Base-by-base conservation (phyloP, 2,329 filamentous ascomycete genomes). In the Aspergillus niger region DNA sequence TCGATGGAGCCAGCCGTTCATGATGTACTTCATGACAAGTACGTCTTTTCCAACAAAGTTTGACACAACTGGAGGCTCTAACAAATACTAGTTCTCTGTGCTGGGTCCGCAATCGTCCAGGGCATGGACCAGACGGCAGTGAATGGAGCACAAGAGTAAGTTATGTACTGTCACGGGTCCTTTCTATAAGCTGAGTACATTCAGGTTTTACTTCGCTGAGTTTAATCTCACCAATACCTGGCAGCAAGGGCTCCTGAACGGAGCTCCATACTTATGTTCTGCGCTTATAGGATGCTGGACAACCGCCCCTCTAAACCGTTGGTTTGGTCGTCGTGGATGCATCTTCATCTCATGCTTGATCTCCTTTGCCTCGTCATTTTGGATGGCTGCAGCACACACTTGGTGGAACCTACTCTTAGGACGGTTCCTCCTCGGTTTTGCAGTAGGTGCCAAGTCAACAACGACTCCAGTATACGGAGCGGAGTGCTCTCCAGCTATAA, bases 321-420 rank as follows among this genome's bases (percentile, higher is more conserved):
- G 17, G 41, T 32, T 41, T 43, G 41, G 89, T 7, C 86, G 89
- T 47, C 83, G 88, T 3, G 89, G 89, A 11, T 90, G 87, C 20
- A 92, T 94, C 63, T 93, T 92, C 74, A 77, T 91, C 58, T 86
- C 90, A 3, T 91, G 89, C 47, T 84, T 89, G 63, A 87, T 93
- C 70, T 89, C 88, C 20, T 78, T 77, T n/a, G 69, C 80, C 24
- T 74, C 81, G 8, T 81, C 77, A 63, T 72, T 81, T 32, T 85
- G 83, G 83, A 80, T 84, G 69, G 82, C 85, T 0, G 89, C 91
- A 64, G 86, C 87, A 55, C 85, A 89, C 61, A 87, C 83, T 0
- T 94, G 90, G 89, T 82, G 80, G 71, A 85, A 91, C 69, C 84
- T 92, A 65, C 82, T 94, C 59, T 81, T 85, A 41, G 88, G 86